Base-by-base conservation (phyloP, 305 asterid species). In the Fraxinus greggii region DNA sequence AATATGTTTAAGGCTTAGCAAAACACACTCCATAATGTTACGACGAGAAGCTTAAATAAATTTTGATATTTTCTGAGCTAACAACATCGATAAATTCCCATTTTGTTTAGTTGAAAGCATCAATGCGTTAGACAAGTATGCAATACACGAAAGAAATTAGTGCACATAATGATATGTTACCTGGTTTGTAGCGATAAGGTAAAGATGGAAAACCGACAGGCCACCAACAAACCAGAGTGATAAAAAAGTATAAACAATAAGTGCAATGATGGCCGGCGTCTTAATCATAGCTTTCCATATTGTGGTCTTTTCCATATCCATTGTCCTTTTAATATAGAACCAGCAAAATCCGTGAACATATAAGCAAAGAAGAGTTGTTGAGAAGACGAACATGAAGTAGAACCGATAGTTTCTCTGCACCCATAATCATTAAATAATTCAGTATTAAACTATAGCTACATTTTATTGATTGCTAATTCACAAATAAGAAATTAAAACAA, bases 151-250 rank as follows among this genome's bases (percentile, higher is more conserved):
- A 72, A 32, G 54, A 80, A 76, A 81, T 23, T 2, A 13, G 36
- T 4, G 15, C 77, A 42, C 54, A 7, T 0, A 54, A 80, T 12
- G 6, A 51, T 21, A 23, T 33, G 17, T 40, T 86, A 93, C 98
- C 97, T 92, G 98, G 87, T 95, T 95, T 82, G 95, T 88, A 59
- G 92, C 67, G 74, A 93, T 90, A 83, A 93, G 95, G 84, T 93
- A 93, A 78, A 92, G 86, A 87, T 93, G 98, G 89, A 93, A 95
- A 83, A 90, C 78, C 1, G 94, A 83, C 17, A 93, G 90, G 72
- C 98, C 98, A 5, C 98, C 98, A 32, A 95, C 98, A 75, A 93
- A 95, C 98, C 98, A 95, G 54, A 90, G 89, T 2, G 90, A 84
- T 7, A 95, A 82, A 82, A 95, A 95, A 10, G 97, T 91, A 80